phyloP scores from a whole-genome alignment of 208 protist species.

The Trypanosoma boissoni region DNA sequence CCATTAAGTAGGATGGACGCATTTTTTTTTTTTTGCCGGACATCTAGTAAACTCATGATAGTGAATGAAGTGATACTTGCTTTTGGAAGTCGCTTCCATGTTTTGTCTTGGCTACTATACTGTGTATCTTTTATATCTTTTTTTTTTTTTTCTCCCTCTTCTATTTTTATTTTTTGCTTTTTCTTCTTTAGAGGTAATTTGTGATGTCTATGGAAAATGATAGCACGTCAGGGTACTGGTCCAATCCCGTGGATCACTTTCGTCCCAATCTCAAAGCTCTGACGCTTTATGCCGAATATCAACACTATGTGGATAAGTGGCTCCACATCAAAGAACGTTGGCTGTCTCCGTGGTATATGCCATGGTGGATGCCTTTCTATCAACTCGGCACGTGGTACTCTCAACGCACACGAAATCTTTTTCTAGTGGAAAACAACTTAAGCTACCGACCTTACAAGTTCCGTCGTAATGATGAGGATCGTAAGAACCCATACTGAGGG shows the following conservation, averaged over 20 bases:
- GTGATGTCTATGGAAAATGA: slow-evolving; percentile 39
- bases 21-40: no score
- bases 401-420: slow-evolving; percentile 86
- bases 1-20: no score
- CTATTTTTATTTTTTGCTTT: slow-evolving; percentile 4
- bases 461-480: slow-evolving; percentile 89
- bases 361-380: slow-evolving; percentile 87
- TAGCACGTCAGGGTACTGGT: slow-evolving; percentile 58
- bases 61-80: no score
- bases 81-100: no score
- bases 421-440: slow-evolving; percentile 88
- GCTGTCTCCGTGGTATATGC: slow-evolving; percentile 80
- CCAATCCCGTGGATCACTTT: slow-evolving; percentile 90
- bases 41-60: no score
- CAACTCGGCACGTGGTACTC: slow-evolving; percentile 78
- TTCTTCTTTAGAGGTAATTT: slow-evolving; percentile 1
- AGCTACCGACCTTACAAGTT: slow-evolving; percentile 90
- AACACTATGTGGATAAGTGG: slow-evolving; percentile 78
- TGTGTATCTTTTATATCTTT: slow-evolving; percentile 1
- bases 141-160: slow-evolving; percentile 10
- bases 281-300: slow-evolving; percentile 83
- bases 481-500: slow-evolving; percentile 84
- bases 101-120: slow-evolving; percentile 1
- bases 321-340: slow-evolving; percentile 77
- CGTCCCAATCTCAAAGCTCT: slow-evolving; percentile 86